Base-by-base conservation (phyloP, 805 yeast genomes). In the Wickerhamomyces silvicola region DNA sequence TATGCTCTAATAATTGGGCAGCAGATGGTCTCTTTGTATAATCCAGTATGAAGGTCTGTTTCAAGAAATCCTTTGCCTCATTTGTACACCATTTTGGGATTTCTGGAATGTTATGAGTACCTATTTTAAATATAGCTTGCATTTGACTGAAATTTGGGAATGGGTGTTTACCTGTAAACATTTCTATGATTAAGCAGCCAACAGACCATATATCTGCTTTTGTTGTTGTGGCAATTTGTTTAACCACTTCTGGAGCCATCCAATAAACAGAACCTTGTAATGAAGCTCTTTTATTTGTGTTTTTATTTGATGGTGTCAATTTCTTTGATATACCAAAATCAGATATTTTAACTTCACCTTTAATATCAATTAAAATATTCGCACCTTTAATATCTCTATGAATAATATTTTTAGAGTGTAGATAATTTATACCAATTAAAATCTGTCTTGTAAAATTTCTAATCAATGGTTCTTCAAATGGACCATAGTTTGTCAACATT, bases 181-280 rank as follows among this genome's bases (percentile, higher is more conserved):
- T 87, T 57, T 92, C 98, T 21, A 92, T 79, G 10, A 90, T 73
- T 17, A 92, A 69, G 56, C 97, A 92, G 1, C 97, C 98, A 8
- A 94, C 81, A 1, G 96, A 85, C 98, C 98, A 92, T 17, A 92
- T 86, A 55, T 92, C 98, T 0, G 95, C 95, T 56, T 85, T 86
- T 23, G 81, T 78, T 2, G 97, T 90, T 32, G 90, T 84, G 0
- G 87, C 84, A 2, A 84, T 79, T 51, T 88, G 97, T 48, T 87
- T 85, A 12, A 92, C 97, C 7, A 92, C 97, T 54, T 92, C 98
- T 0, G 98, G 98, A 0, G 98, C 97, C 98, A 92, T 92, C 97
- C 98, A 92, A 52, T 81, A 92, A 0, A 90, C 87, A 0, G 95
- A 85, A 0, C 98, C 98, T 57, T 90, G 97, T 32, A 86, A 60